These are phyloP conservation scores for Boletus holoroseus DNA, from an alignment of 1,284 basidiomycete genomes.

Conservation along the genomic window DNA sequence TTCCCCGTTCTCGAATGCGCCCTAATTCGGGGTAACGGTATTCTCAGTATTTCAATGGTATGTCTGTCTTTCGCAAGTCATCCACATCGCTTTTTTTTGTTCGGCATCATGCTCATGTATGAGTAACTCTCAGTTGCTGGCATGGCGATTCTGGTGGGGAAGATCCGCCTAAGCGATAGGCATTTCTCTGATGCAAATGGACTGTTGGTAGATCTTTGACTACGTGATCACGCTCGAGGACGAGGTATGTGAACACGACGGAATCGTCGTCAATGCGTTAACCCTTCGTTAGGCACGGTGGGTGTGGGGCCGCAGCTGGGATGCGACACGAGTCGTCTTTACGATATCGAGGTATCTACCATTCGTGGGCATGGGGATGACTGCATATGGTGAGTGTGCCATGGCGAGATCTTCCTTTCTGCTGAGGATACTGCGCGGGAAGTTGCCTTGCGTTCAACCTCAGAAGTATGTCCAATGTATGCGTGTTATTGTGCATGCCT, in stretches of 20 bases:
- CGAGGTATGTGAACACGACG: constrained; percentile 7
- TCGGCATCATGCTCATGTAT: not conserved
- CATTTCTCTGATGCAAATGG: not conserved
- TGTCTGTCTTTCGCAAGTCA: not conserved
- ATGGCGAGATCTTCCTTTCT: not conserved
- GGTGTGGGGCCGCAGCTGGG: constrained; percentile 20
- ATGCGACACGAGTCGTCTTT: constrained; percentile 16
- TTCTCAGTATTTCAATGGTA: constrained; percentile 17
- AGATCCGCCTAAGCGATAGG: too few species aligned
- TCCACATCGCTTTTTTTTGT: not conserved
- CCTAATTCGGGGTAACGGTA: not conserved
- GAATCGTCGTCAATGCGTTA: not conserved
- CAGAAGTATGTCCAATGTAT: constrained; percentile 5
- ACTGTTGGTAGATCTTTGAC: constrained; percentile 13
- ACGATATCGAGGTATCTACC: constrained; percentile 21
- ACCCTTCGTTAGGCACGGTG: constrained; percentile 9
- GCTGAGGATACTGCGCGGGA: not conserved
- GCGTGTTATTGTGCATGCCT: not conserved
- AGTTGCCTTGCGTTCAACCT: constrained; percentile 10
- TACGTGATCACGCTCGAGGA: constrained; percentile 20
- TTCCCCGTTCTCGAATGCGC: too few species aligned
- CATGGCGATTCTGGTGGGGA: constrained; percentile 13
- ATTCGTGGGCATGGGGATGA: constrained; percentile 15
- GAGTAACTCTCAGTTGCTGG: constrained; percentile 8
- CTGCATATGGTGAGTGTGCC: constrained; percentile 12